Conservation (phyloP, 805 yeast species). For the Millerozyma miso region DNA sequence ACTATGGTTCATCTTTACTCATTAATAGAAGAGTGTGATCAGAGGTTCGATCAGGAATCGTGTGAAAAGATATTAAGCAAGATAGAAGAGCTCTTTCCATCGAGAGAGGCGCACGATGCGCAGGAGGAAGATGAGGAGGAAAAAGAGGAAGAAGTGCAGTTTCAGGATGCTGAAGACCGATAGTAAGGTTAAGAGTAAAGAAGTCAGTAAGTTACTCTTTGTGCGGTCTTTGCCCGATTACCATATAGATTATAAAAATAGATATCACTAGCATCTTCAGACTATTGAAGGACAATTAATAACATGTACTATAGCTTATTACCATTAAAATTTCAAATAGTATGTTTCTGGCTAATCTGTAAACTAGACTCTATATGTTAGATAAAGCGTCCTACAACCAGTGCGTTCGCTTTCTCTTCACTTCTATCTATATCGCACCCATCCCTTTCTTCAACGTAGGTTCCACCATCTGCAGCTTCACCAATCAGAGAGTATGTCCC, state of each 20-base stretch:
- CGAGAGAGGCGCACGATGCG: constrained; percentile 23
- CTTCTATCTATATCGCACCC: not conserved
- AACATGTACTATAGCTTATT: no score
- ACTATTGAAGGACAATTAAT: no score
- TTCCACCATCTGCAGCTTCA: not conserved
- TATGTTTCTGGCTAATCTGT: constrained; percentile 1
- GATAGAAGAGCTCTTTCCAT: constrained; percentile 52
- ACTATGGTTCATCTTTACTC: constrained; percentile 76
- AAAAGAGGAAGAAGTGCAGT: constrained; percentile 14
- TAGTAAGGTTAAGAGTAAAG: no score
- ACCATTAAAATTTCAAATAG: no score
- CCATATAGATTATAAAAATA: no score
- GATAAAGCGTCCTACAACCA: constrained; percentile 20
- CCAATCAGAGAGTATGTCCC: not conserved
- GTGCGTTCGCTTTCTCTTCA: not conserved
- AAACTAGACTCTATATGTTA: constrained; percentile 8
- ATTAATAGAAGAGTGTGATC: constrained; percentile 89
- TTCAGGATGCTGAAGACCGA: constrained; percentile 8
- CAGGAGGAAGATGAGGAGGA: constrained; percentile 17
- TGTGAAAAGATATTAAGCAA: constrained; percentile 56
- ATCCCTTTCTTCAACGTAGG: constrained; percentile 1
- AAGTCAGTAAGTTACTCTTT: no score
- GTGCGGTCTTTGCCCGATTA: no score
- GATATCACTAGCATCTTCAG: no score
- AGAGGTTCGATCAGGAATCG: constrained; percentile 67